Evolutionary conservation across 148 eudicot species (phyloP).

Genomic region (Silene uniflora): DNA sequence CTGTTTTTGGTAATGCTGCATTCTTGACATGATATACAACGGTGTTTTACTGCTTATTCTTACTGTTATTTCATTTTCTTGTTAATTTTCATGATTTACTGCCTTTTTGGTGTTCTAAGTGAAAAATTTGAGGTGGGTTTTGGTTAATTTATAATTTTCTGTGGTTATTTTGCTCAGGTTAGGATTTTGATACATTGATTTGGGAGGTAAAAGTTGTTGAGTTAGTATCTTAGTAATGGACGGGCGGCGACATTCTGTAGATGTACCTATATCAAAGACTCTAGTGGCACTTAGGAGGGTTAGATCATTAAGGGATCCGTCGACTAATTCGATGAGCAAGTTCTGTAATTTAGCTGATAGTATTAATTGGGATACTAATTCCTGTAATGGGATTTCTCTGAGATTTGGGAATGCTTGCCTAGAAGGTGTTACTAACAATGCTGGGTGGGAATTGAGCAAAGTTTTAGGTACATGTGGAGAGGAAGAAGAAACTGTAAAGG

Average conservation of each 20-base stretch:
- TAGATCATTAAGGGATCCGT: slow-evolving; percentile 92
- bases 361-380: slow-evolving; percentile 81
- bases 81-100: background rate
- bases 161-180: slow-evolving; percentile 20
- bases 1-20: slow-evolving; percentile 24
- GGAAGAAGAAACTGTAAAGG: slow-evolving; percentile 35
- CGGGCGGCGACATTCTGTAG: slow-evolving; percentile 87
- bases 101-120: background rate
- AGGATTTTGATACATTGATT: slow-evolving; percentile 4
- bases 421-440: slow-evolving; percentile 27
- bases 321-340: slow-evolving; percentile 79
- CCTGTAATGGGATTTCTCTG: slow-evolving; percentile 63
- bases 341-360: slow-evolving; percentile 52
- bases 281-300: slow-evolving; percentile 87
- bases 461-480: slow-evolving; percentile 38
- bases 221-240: slow-evolving; percentile 48
- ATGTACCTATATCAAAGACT: slow-evolving; percentile 78
- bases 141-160: slow-evolving; percentile 10
- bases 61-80: slow-evolving; percentile 16
- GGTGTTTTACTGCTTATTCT: background rate
- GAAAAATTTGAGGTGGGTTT: slow-evolving; percentile 8
- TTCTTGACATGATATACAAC: slow-evolving; percentile 19
- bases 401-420: slow-evolving; percentile 48
- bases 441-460: slow-evolving; percentile 29
- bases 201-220: background rate